A percentile compares a stretch with the other conserved stretches of the same genome.
Conservation (phyloP, 225 moss, liverwort and hornwort species). For the Lunularia cruciata region DNA sequence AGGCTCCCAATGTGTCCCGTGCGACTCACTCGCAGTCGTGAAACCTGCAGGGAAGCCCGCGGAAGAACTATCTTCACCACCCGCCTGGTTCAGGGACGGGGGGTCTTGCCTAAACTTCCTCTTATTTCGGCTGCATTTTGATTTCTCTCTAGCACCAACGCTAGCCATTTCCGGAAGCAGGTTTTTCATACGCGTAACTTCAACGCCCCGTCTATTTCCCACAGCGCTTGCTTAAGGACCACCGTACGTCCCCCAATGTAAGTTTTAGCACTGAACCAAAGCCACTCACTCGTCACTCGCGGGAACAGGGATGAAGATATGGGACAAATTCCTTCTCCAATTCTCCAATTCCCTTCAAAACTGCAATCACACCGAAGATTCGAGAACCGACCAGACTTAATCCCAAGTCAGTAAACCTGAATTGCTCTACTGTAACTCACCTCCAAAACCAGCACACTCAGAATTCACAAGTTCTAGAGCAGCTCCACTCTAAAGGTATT, state of each 20-base stretch:
- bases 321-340: not conserved
- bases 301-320: not conserved
- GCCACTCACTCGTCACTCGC: not conserved
- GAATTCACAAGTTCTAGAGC: not conserved
- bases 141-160: slow-evolving; percentile 24
- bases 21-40: not conserved
- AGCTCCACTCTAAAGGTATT: not conserved
- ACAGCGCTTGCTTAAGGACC: no score
- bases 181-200: slow-evolving; percentile 18
- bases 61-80: slow-evolving; percentile 11
- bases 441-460: not conserved
- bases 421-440: no score
- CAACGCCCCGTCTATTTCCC: slow-evolving; percentile 6
- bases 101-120: slow-evolving; percentile 51
- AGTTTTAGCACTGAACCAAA: not conserved
- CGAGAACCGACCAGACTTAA: not conserved
- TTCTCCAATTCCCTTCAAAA: slow-evolving; percentile 13
- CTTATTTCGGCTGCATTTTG: slow-evolving; percentile 47
- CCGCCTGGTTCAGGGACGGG: slow-evolving; percentile 27
- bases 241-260: no score
- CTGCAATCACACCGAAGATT: slow-evolving; percentile 11
- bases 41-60: slow-evolving; percentile 6
- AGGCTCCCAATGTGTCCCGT: slow-evolving; percentile 13
- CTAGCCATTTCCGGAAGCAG: slow-evolving; percentile 27
- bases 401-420: slow-evolving; percentile 6